A percentile compares a stretch with the other conserved stretches of the same genome.
phyloP scores from a whole-genome alignment of 192 early-diverging fungal genomes.

The Backusella morwellensis region DNA sequence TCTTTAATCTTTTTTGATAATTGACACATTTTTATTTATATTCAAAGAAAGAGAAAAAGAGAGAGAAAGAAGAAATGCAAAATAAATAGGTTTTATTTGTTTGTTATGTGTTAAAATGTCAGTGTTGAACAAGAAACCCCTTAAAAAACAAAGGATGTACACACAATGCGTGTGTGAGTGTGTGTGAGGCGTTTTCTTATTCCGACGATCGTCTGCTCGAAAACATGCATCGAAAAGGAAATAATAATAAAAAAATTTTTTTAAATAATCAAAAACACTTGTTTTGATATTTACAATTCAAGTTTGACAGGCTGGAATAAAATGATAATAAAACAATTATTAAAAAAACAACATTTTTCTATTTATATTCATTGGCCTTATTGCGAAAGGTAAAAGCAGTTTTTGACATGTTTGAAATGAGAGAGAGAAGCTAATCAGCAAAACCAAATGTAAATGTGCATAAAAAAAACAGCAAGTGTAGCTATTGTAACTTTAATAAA shows the following conservation, averaged over 20 bases:
- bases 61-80: neutral
- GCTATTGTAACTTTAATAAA: slow-evolving; percentile 61
- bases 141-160: neutral
- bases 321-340: neutral
- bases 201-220: neutral
- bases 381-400: slow-evolving; percentile 43
- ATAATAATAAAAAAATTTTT: neutral
- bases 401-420: neutral
- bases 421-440: neutral
- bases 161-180: neutral
- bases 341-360: slow-evolving; percentile 23
- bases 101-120: neutral
- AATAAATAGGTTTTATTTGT: neutral
- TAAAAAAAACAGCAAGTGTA: slow-evolving; percentile 43
- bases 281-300: neutral
- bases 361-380: slow-evolving; percentile 61
- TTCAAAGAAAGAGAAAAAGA: neutral
- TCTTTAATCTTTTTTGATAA: neutral
- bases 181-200: neutral
- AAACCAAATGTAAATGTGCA: neutral
- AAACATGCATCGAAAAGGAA: slow-evolving; percentile 3
- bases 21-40: neutral
- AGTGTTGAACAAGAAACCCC: slow-evolving; percentile 6
- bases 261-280: neutral
- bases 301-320: neutral